Evolutionary conservation across 352 stramenopile genomes (phyloP).

Genomic region (Aphanomyces cochlioides): DNA sequence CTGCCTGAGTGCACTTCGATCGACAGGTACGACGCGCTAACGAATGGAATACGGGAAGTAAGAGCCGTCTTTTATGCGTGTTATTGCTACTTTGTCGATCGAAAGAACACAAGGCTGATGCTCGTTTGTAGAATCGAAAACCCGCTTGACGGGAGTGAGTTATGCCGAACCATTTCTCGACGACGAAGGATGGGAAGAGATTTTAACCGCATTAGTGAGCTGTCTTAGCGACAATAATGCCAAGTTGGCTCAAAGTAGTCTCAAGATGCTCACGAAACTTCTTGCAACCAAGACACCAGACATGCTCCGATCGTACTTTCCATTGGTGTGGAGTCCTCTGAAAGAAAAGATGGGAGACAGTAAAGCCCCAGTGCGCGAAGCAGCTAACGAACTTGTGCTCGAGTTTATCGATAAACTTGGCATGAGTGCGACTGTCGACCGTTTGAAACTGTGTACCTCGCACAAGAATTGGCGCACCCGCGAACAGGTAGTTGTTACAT

Average conservation of each 20-base stretch:
- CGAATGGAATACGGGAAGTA: too few relatives aligned
- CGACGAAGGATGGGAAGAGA: constrained; percentile 39
- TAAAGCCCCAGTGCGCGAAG: constrained; percentile 40
- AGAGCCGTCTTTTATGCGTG: too few relatives aligned
- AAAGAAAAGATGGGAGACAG: constrained; percentile 73
- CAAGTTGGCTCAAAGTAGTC: constrained; percentile 61
- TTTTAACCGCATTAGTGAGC: constrained; percentile 56
- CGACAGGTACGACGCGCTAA: constrained; percentile 9
- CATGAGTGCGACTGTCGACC: constrained; percentile 55
- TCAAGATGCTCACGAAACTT: constrained; percentile 61
- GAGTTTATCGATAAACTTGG: constrained; percentile 60
- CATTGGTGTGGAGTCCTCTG: constrained; percentile 62
- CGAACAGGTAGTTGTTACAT: constrained; percentile 51
- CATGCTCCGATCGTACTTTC: constrained; percentile 51
- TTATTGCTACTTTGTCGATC: too few relatives aligned
- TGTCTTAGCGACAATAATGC: constrained; percentile 82
- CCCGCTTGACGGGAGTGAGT: constrained; percentile 64
- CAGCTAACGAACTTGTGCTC: constrained; percentile 64
- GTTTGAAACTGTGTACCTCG: constrained; percentile 43
- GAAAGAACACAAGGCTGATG: too few relatives aligned
- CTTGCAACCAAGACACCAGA: constrained; percentile 45
- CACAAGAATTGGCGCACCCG: constrained; percentile 85
- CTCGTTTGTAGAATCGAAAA: constrained; percentile 62
- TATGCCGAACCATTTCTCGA: constrained; percentile 31
- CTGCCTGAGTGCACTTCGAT: constrained; percentile 29